Conservation (phyloP, 2,329 filamentous ascomycete genomes). For the Stagonosporopsis cucurbitacearum region DNA sequence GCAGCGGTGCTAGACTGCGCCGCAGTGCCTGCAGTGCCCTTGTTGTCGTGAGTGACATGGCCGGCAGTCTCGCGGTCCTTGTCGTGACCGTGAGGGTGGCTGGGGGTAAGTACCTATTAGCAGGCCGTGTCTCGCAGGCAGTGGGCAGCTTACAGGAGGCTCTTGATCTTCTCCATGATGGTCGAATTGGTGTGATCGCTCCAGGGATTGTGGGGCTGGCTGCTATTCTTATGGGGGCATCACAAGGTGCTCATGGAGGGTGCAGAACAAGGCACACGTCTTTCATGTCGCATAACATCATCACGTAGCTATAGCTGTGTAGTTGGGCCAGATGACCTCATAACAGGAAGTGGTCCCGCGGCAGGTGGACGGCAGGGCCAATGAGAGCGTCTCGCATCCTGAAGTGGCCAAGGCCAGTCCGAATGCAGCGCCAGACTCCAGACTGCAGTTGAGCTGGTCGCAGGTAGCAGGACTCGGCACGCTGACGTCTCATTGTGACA, state of each 20-base stretch:
- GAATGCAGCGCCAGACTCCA: constrained; percentile 25
- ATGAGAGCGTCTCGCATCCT: constrained; percentile 21
- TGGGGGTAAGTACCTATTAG: constrained; percentile 31
- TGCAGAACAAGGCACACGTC: constrained; percentile 33
- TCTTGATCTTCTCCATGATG: constrained; percentile 54
- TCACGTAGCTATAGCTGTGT: constrained; percentile 19
- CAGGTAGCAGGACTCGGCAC: no score
- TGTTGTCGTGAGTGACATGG: constrained; percentile 23
- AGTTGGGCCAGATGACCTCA: constrained; percentile 19
- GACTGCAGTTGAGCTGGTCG: no score
- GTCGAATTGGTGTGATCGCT: constrained; percentile 16
- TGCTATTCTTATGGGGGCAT: constrained; percentile 5
- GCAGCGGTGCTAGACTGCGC: constrained; percentile 1
- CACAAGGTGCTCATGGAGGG: constrained; percentile 1
- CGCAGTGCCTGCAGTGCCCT: constrained; percentile 22
- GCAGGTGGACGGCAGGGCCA: constrained; percentile 28
- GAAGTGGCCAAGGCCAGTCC: constrained; percentile 19
- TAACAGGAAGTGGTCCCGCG: constrained; percentile 15
- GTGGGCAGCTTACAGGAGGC: constrained; percentile 46
- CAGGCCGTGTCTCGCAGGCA: background rate
- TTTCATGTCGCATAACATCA: constrained; percentile 23
- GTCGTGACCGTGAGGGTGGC: constrained; percentile 46
- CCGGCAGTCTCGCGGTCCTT: constrained; percentile 41
- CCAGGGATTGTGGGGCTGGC: constrained; percentile 13
- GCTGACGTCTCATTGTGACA: no score